Base-by-base conservation (phyloP, 78 protist genomes). In the Emiliania huxleyi region DNA sequence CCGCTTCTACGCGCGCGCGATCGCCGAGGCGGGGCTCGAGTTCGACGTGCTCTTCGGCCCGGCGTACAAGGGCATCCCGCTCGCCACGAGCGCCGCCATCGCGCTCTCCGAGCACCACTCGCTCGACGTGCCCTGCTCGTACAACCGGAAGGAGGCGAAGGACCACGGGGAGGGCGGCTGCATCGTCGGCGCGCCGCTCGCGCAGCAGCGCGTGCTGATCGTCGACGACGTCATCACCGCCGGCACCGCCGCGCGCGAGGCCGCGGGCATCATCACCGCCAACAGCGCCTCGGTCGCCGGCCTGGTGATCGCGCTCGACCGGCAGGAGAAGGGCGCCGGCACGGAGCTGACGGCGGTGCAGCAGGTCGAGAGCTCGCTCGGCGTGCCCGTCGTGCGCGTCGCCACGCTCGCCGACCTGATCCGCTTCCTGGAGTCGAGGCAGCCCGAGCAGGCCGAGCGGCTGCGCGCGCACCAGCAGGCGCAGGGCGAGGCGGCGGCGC, bases 121-220 rank as follows among this genome's bases (percentile, higher is more conserved):
- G 23, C 21, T 18, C 12, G 94, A 94, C 89, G 44, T 23, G n/a
- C 93, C 93, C 23, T 94, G 42, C 90, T 15, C 69, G n/a, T 94
- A 44, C 92, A 94, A 94, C 69, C 69, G 96, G 40, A 94, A 94
- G 90, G 96, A 94, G 75, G 94, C 94, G 15, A 94, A 94, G 83
- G 94, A 93, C 69, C 96, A 94, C 94, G 96, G 96, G 23, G 96
- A 94, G 35, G 96, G 96, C 38, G 96, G 96, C 56, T n/a, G 1
- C 85, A 43, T 94, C 12, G 94, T 94, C 73, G 96, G 96, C 5
- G 45, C 93, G 0, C 56, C 94, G 3, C 56, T 94, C 35, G n/a
- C n/a, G n/a, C 25, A 22, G 12, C 94, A 93, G n/a, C 91, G 92
- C 40, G 93, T 89, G 2, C 93, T 94, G 19, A 40, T 94, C 3